phyloP scores from a whole-genome alignment of 2,329 filamentous ascomycete genomes.

The Xylaria polymorpha region DNA sequence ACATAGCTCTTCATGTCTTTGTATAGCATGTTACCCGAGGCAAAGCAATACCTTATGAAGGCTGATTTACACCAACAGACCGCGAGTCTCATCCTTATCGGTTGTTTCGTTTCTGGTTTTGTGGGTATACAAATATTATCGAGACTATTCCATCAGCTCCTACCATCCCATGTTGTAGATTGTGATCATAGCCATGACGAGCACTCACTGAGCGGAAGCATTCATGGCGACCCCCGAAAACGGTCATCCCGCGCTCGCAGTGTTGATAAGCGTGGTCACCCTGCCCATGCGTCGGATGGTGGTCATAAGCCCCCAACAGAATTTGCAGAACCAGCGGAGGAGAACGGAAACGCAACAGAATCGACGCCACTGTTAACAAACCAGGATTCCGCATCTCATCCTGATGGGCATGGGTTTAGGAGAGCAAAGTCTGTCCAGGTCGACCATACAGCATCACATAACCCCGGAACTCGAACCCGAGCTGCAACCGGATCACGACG shows the following conservation, averaged over 20 bases:
- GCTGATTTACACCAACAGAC: slow-evolving; percentile 73
- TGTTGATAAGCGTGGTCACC: slow-evolving; percentile 38
- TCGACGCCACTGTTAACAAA: slow-evolving; percentile 61
- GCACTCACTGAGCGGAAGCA: slow-evolving; percentile 51
- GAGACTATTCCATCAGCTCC: slow-evolving; percentile 75
- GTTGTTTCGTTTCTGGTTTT: slow-evolving; percentile 76
- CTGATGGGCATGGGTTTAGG: slow-evolving; percentile 43
- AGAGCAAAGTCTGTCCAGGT: slow-evolving; percentile 46
- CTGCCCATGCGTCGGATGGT: slow-evolving; percentile 31
- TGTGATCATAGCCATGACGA: slow-evolving; percentile 80
- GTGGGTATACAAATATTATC: slow-evolving; percentile 80
- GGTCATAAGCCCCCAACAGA: slow-evolving; percentile 31
- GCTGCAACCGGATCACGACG: slow-evolving; percentile 55
- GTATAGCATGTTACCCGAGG: slow-evolving; percentile 91
- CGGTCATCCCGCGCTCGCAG: slow-evolving; percentile 45
- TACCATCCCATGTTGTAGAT: slow-evolving; percentile 83
- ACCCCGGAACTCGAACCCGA: slow-evolving; percentile 43
- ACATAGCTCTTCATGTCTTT: slow-evolving; percentile 86
- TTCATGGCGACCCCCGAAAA: slow-evolving; percentile 43
- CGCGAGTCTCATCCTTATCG: slow-evolving; percentile 77
- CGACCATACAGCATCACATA: slow-evolving; percentile 38
- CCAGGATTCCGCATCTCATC: slow-evolving; percentile 44
- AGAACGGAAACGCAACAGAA: slow-evolving; percentile 52
- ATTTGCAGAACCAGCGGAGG: slow-evolving; percentile 16
- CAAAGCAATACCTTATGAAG: slow-evolving; percentile 79